Percentiles rank a stretch among this genome's conserved stretches.
Evolutionary conservation across 495 filamentous ascomycete genomes (phyloP).

Genomic region (Cercophora newfieldiana): DNA sequence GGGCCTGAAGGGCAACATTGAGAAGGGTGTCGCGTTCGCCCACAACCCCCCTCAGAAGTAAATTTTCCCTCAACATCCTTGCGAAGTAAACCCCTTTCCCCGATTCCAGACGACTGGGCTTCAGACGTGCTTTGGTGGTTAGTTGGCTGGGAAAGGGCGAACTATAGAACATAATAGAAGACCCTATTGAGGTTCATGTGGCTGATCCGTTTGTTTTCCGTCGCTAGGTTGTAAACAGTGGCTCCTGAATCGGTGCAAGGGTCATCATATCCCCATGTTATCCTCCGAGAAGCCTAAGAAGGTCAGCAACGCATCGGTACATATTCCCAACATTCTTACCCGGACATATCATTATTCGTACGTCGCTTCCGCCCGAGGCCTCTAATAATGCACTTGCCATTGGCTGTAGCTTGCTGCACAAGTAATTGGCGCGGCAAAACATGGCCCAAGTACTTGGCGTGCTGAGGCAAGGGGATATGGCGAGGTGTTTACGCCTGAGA

Average conservation of each 20-base stretch:
- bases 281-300: not conserved
- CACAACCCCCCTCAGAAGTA: constrained; percentile 65
- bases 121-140: constrained; percentile 9
- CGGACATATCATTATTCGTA: not conserved
- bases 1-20: constrained; percentile 87
- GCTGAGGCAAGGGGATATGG: not conserved
- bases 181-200: constrained; percentile 24
- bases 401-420: not conserved
- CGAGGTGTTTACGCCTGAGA: not conserved
- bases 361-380: not conserved
- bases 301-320: not conserved
- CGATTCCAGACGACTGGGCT: not conserved
- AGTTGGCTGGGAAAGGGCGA: constrained; percentile 18
- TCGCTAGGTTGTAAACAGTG: constrained; percentile 37
- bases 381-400: not conserved
- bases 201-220: constrained; percentile 35
- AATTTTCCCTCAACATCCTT: constrained; percentile 24
- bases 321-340: not conserved
- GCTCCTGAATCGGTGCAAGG: constrained; percentile 7
- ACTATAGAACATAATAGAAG: constrained; percentile 33
- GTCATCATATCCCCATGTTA: not conserved
- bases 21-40: constrained; percentile 86
- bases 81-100: constrained; percentile 4
- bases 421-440: not conserved
- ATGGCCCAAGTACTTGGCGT: not conserved